Conservation (phyloP, 345 rosid species). For the Isatis tinctoria region DNA sequence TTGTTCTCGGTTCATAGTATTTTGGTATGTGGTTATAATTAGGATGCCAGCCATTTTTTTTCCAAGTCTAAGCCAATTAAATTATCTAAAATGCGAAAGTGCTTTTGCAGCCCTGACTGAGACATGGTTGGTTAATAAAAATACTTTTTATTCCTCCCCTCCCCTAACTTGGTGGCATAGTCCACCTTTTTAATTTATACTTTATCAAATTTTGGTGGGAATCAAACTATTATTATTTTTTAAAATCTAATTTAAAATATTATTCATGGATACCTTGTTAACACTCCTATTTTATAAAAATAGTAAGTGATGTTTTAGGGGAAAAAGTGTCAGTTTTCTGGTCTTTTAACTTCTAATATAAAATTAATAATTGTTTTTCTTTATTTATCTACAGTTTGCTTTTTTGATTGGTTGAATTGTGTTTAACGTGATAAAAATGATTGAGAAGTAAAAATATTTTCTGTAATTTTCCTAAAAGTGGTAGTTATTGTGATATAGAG, state of each 20-base stretch:
- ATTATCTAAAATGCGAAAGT: neutral
- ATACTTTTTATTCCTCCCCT: neutral
- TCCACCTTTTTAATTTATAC: neutral
- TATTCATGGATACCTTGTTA: conserved; percentile 19
- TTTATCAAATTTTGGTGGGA: neutral
- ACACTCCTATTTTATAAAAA: neutral
- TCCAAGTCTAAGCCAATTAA: neutral
- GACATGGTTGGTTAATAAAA: conserved; percentile 22
- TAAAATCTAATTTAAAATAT: neutral
- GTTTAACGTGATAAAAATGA: no score
- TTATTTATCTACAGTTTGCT: no score
- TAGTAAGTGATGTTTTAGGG: no score
- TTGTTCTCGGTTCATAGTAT: conserved; percentile 14
- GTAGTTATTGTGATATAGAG: no score
- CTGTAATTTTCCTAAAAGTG: no score
- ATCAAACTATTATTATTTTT: conserved; percentile 7
- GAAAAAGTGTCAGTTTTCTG: no score
- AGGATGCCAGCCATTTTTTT: conserved; percentile 8
- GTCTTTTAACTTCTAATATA: no score
- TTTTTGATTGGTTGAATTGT: no score
- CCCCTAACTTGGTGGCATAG: conserved; percentile 11
- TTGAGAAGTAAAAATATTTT: no score
- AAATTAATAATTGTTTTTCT: neutral
- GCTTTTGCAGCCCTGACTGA: conserved; percentile 20
- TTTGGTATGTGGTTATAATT: neutral